A percentile compares a stretch with the other conserved stretches of the same genome.
Evolutionary conservation across 805 yeast genomes (phyloP).

Genomic region (Cyberlindnera subsufficiens): DNA sequence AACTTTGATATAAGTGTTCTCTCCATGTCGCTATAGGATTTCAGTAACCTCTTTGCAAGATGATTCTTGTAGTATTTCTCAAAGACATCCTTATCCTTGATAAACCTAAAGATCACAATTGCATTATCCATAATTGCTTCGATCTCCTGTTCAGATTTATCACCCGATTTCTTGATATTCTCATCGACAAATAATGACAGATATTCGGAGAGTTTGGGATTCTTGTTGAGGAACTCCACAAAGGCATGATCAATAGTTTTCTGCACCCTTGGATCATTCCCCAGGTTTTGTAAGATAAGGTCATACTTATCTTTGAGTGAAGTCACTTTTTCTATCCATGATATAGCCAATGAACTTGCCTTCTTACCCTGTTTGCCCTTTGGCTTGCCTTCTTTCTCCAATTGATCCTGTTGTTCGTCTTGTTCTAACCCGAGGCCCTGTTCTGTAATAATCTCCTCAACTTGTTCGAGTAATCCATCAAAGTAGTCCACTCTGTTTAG

Average conservation of each 20-base stretch:
- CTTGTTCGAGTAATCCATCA: slow-evolving; percentile 40
- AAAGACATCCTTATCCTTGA: slow-evolving; percentile 80
- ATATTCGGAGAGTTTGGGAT: slow-evolving; percentile 44
- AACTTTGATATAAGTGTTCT: slow-evolving; percentile 59
- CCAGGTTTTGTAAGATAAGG: slow-evolving; percentile 38
- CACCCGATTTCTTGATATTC: slow-evolving; percentile 45
- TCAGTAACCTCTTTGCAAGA: slow-evolving; percentile 71
- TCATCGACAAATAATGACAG: slow-evolving; percentile 55
- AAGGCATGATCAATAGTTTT: slow-evolving; percentile 57
- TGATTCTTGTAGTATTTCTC: slow-evolving; percentile 82
- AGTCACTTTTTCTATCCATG: slow-evolving; percentile 62
- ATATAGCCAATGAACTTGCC: slow-evolving; percentile 44
- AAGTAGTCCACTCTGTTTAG: slow-evolving; percentile 50
- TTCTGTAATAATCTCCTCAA: slow-evolving; percentile 39
- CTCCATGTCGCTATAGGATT: slow-evolving; percentile 57
- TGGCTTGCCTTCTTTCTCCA: background rate
- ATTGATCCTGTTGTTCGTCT: slow-evolving; percentile 14
- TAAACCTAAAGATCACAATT: slow-evolving; percentile 55
- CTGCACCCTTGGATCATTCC: slow-evolving; percentile 41
- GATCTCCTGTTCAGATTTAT: slow-evolving; percentile 38
- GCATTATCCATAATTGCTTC: slow-evolving; percentile 46
- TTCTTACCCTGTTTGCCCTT: slow-evolving; percentile 17
- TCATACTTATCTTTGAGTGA: slow-evolving; percentile 46
- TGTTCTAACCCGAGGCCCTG: slow-evolving; percentile 34
- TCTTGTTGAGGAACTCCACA: slow-evolving; percentile 51